Conservation (phyloP, 2,329 filamentous ascomycete genomes). For the Aspergillus fijiensis region DNA sequence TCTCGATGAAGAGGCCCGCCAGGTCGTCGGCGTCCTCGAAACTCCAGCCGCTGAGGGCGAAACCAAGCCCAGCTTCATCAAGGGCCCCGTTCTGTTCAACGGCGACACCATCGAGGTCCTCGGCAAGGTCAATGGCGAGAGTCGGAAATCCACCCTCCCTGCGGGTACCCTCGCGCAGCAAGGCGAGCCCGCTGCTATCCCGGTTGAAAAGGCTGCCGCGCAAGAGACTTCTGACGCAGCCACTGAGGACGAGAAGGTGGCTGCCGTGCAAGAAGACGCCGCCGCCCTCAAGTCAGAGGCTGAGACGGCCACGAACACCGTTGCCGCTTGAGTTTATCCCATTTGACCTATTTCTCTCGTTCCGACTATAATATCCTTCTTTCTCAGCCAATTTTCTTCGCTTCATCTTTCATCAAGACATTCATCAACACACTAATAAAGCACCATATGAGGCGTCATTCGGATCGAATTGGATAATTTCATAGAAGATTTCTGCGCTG, state of each 20-base stretch:
- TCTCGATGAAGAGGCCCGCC: conserved; percentile 57
- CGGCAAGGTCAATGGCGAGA: conserved; percentile 36
- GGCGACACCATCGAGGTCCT: conserved; percentile 34
- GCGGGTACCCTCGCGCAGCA: conserved; percentile 14
- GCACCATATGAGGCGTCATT: neutral
- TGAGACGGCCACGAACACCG: neutral
- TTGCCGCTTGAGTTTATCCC: neutral
- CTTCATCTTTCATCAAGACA: neutral
- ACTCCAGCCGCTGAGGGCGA: conserved; percentile 26
- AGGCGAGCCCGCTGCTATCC: neutral
- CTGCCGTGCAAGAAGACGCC: neutral
- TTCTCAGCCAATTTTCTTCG: neutral
- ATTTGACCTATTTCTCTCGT: neutral
- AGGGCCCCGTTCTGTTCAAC: conserved; percentile 39
- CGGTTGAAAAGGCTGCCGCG: neutral
- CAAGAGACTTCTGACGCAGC: neutral
- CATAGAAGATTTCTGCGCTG: neutral
- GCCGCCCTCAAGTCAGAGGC: neutral
- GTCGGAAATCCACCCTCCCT: conserved; percentile 28
- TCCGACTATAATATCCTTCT: neutral
- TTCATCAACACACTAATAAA: neutral
- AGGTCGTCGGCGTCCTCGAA: conserved; percentile 33
- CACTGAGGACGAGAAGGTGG: conserved; percentile 2
- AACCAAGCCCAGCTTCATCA: conserved; percentile 30
- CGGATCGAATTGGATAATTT: neutral